Evolutionary conservation across 2,329 filamentous ascomycete species (phyloP).

Genomic region (Shiraia sp.): DNA sequence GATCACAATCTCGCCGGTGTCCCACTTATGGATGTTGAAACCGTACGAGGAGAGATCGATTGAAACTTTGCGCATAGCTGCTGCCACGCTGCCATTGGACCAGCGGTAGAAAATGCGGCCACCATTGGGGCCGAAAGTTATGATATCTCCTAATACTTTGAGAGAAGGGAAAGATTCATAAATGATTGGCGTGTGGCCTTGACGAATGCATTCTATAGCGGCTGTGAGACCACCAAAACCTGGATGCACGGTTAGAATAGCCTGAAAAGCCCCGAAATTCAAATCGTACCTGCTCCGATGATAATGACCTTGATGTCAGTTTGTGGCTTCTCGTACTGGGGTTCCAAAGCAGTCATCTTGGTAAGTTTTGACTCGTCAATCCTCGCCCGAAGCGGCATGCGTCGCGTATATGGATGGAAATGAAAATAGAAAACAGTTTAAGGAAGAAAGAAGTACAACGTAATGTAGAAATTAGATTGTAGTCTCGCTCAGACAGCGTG

Average conservation of each 20-base stretch:
- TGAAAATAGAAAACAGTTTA: neutral
- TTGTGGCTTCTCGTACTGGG: slow-evolving; percentile 21
- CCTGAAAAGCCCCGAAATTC: slow-evolving; percentile 4
- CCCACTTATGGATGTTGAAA: slow-evolving; percentile 65
- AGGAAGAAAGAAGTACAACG: neutral
- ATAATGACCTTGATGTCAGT: slow-evolving; percentile 60
- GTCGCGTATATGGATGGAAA: neutral
- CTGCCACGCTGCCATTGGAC: slow-evolving; percentile 54
- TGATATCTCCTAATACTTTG: slow-evolving; percentile 65
- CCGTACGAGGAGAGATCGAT: slow-evolving; percentile 59
- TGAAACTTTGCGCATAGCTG: slow-evolving; percentile 54
- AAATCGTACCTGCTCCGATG: slow-evolving; percentile 47
- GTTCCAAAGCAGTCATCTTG: slow-evolving; percentile 25
- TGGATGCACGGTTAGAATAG: slow-evolving; percentile 18
- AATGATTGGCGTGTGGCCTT: slow-evolving; percentile 63
- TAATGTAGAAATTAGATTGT: slow-evolving; percentile 9
- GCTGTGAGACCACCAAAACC: slow-evolving; percentile 66
- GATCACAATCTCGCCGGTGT: slow-evolving; percentile 62
- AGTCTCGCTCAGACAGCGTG: slow-evolving; percentile 9
- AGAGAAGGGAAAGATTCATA: slow-evolving; percentile 62
- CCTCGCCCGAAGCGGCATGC: slow-evolving; percentile 25
- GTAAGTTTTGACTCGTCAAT: slow-evolving; percentile 17
- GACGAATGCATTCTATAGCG: slow-evolving; percentile 65
- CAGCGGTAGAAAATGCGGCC: slow-evolving; percentile 65
- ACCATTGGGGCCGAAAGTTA: slow-evolving; percentile 64